Percentiles rank a stretch among this genome's conserved stretches.
These are phyloP conservation scores for Phoma sp. DNA, from an alignment of 2,329 filamentous ascomycete genomes.

Conservation along the genomic window DNA sequence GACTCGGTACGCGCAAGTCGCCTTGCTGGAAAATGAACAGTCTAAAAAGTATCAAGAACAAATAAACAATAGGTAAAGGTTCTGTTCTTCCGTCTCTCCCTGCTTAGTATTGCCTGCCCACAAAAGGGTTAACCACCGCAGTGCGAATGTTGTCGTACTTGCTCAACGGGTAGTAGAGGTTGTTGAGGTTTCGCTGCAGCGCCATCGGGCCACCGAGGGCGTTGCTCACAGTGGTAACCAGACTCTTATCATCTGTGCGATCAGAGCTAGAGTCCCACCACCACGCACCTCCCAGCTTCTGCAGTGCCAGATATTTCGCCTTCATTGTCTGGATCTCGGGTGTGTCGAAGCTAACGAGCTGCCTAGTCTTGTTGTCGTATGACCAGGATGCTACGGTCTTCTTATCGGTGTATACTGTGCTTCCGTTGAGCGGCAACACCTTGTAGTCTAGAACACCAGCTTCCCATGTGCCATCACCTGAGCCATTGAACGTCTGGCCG, in stretches of 20 bases:
- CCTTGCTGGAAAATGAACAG: no score
- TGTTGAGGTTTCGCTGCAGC: conserved; percentile 21
- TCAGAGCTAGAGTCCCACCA: conserved; percentile 42
- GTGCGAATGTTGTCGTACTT: conserved; percentile 34
- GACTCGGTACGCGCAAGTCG: no score
- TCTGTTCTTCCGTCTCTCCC: no score
- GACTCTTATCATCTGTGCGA: conserved; percentile 27
- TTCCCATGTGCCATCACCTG: conserved; percentile 35
- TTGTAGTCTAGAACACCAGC: conserved; percentile 40
- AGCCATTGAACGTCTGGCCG: conserved; percentile 36
- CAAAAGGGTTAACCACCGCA: background rate
- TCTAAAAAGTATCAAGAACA: no score
- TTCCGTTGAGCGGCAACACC: conserved; percentile 32
- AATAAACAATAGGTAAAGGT: no score
- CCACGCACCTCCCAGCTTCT: conserved; percentile 41
- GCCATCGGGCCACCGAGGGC: conserved; percentile 21
- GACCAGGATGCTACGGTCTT: conserved; percentile 29
- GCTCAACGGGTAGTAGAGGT: conserved; percentile 31
- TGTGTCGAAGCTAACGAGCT: conserved; percentile 39
- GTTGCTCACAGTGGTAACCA: conserved; percentile 27
- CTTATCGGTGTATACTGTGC: conserved; percentile 29
- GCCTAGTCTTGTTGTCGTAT: conserved; percentile 28
- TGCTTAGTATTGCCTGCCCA: no score
- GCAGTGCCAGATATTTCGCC: conserved; percentile 31
- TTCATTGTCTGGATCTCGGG: conserved; percentile 33